Evolutionary conservation across 2,329 filamentous ascomycete species (phyloP), one percentile per base, ranked within the genome.

Genomic region (Trichophyton rubrum): DNA sequence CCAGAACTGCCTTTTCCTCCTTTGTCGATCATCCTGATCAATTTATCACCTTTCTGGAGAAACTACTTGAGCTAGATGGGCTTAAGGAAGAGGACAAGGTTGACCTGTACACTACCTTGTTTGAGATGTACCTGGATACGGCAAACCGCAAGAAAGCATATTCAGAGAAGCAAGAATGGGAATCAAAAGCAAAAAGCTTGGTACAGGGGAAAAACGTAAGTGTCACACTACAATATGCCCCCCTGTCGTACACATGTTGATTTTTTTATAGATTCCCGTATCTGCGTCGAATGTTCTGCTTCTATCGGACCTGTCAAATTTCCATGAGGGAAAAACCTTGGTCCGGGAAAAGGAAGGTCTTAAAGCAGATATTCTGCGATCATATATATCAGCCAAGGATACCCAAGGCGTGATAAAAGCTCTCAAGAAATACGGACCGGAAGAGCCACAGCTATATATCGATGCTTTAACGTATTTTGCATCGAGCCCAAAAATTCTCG

Each of bases 61-160:
- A 90, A 3, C 91, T 92, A 63, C 82, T 95, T 3, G 78, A 85
- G 57, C 86, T 90, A 61, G 79, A 85, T 20, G 80, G 82, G 22
- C 74, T 95, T n/a, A 84, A 84, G 20, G 80, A 88, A 40, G 81
- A 84, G 7, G 88, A 96, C 70, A 88, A 85, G 64, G 82, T 86
- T 1, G 95, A 99, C 71, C 80, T 99, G 15, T 93, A 93, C 69
- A 97, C 92, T 0, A 96, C 95, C 0, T 74, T 99, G 13, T 97
- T 99, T 69, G 95, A 99, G 73, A 97, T 99, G 88, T 99, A 97
- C 70, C 78, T 99, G 7, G 88, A 95, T 72, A 93, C 90, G 67
- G 88, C 92, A 22, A 87, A 85, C 62, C 83, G 86, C 61, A 86
- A 86, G 68, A 88, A 85, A 68, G 85, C 85, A 60, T 55, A 73